Evolutionary conservation across 805 yeast genomes (phyloP).

Genomic region (Pichia cabralensis): DNA sequence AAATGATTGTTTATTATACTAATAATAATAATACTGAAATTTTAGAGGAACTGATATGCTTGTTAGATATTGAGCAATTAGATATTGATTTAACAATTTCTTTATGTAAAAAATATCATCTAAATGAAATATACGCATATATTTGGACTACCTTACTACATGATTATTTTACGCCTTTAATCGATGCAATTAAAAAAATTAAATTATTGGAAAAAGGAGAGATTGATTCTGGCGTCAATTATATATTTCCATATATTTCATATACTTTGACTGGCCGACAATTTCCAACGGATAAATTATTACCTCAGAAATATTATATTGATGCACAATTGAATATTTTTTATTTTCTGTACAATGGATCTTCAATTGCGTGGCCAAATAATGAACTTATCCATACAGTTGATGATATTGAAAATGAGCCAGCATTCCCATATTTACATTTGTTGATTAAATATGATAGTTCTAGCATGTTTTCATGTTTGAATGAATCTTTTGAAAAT

Average conservation of each 20-base stretch:
- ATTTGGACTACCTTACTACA: constrained; percentile 61
- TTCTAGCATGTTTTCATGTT: constrained; percentile 49
- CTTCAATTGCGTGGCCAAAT: constrained; percentile 37
- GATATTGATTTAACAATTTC: constrained; percentile 71
- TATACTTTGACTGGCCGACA: constrained; percentile 67
- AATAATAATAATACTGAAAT: constrained; percentile 31
- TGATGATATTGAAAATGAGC: constrained; percentile 28
- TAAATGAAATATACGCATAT: constrained; percentile 56
- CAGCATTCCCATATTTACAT: constrained; percentile 63
- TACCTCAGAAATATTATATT: constrained; percentile 29
- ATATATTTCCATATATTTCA: constrained; percentile 52
- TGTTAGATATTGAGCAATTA: constrained; percentile 53
- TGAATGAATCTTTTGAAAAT: constrained; percentile 83
- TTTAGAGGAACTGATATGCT: constrained; percentile 61
- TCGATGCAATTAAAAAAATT: constrained; percentile 41
- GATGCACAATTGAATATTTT: constrained; percentile 44
- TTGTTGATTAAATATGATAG: constrained; percentile 46
- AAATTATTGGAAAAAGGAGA: constrained; percentile 2
- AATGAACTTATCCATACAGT: constrained; percentile 21
- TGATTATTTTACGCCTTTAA: constrained; percentile 65
- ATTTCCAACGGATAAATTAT: constrained; percentile 58
- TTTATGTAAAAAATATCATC: constrained; percentile 44
- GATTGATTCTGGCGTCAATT: constrained; percentile 16
- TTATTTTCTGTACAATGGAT: constrained; percentile 49
- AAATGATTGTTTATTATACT: constrained; percentile 45